A percentile compares a stretch with the other conserved stretches of the same genome.
phyloP scores from a whole-genome alignment of 2,329 filamentous ascomycete species.

The Orbilia blumenaviensis region DNA sequence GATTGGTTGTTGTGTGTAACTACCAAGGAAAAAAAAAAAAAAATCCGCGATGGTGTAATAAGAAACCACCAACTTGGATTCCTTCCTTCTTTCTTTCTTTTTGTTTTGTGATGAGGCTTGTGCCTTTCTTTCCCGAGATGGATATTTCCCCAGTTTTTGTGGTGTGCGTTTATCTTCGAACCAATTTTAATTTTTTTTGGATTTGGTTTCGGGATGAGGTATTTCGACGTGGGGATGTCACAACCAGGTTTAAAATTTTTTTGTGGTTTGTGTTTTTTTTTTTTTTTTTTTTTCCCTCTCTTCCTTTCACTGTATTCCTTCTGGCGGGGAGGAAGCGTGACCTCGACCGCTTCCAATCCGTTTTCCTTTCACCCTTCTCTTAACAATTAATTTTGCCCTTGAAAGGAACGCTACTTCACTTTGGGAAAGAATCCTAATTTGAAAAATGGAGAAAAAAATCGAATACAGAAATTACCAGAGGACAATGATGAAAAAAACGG shows the following conservation, averaged over 20 bases:
- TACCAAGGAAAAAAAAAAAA: no score
- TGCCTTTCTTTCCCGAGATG: no score
- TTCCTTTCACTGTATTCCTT: not conserved
- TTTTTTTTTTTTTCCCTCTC: not conserved
- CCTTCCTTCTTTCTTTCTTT: not conserved
- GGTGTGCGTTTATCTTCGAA: no score
- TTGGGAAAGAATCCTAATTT: slow-evolving; percentile 4
- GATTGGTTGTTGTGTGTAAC: no score
- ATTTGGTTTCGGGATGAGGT: not conserved
- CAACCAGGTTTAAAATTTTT: slow-evolving; percentile 10
- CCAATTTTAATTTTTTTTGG: not conserved
- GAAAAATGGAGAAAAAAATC: not conserved
- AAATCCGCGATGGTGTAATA: no score
- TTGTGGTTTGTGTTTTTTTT: slow-evolving; percentile 1
- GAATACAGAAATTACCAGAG: slow-evolving; percentile 13
- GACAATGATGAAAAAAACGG: slow-evolving; percentile 8
- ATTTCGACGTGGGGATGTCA: slow-evolving; percentile 6
- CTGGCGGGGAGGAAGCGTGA: not conserved
- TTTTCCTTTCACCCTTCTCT: not conserved
- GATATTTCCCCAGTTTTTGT: not conserved
- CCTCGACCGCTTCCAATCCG: not conserved
- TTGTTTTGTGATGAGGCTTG: no score
- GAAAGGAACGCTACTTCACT: not conserved
- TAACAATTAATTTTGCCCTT: no score
- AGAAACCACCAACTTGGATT: no score